Percentiles rank a stretch among this genome's conserved stretches.
Conservation (phyloP, 495 filamentous ascomycete genomes). For the Penicillium egyptiacum region DNA sequence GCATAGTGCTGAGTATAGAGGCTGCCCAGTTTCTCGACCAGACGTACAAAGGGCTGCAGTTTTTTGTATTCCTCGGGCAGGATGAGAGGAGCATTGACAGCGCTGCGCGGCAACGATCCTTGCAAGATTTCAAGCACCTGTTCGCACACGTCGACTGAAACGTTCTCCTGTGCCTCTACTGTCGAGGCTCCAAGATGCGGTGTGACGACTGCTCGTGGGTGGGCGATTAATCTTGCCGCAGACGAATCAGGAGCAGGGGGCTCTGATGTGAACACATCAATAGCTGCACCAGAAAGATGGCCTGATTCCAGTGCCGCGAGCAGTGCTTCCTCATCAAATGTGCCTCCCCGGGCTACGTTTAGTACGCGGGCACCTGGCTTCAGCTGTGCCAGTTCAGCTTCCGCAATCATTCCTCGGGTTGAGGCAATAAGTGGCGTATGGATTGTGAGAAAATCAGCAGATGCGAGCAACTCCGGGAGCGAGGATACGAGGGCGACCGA, state of each 20-base stretch:
- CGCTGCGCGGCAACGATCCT: slow-evolving; percentile 64
- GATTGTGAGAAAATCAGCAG: slow-evolving; percentile 70
- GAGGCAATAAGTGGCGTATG: slow-evolving; percentile 72
- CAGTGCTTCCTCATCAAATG: slow-evolving; percentile 70
- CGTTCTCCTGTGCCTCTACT: slow-evolving; percentile 75
- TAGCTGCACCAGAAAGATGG: slow-evolving; percentile 67
- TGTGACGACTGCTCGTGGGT: slow-evolving; percentile 65
- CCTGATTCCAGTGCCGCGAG: slow-evolving; percentile 64
- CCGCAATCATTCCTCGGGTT: slow-evolving; percentile 65
- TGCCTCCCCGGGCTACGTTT: slow-evolving; percentile 73
- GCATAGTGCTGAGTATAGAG: slow-evolving; percentile 71
- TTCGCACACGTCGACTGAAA: slow-evolving; percentile 69
- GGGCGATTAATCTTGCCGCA: slow-evolving; percentile 55
- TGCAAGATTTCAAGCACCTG: slow-evolving; percentile 67
- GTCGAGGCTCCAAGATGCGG: slow-evolving; percentile 73
- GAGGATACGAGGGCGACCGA: slow-evolving; percentile 55
- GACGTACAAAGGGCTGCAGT: slow-evolving; percentile 65
- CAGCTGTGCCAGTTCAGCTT: slow-evolving; percentile 63
- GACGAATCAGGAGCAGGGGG: slow-evolving; percentile 53
- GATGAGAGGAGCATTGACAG: slow-evolving; percentile 73
- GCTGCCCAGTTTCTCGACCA: slow-evolving; percentile 68
- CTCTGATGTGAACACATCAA: slow-evolving; percentile 75
- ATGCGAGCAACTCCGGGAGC: slow-evolving; percentile 56
- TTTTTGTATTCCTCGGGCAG: slow-evolving; percentile 69
- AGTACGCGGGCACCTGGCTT: slow-evolving; percentile 63